Conservation (phyloP, 768 basidiomycete genomes). For the Boletellus ananas region DNA sequence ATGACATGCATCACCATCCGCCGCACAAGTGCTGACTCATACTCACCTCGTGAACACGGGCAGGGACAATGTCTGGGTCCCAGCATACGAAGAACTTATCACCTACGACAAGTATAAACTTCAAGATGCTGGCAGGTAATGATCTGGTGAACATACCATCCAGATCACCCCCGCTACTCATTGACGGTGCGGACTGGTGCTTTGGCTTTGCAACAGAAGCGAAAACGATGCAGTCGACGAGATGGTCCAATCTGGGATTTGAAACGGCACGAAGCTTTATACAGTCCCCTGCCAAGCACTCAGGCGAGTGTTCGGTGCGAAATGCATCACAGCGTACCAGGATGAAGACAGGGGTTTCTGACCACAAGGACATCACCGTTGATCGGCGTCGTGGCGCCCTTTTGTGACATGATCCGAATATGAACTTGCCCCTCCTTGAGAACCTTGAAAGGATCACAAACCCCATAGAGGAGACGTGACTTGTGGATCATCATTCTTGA, state of each 20-base stretch:
- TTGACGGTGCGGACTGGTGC: constrained; percentile 59
- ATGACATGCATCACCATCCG: not conserved
- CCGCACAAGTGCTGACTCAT: no score
- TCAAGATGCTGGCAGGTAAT: not conserved
- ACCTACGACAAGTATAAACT: constrained; percentile 33
- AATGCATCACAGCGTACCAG: constrained; percentile 36
- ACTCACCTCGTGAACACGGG: constrained; percentile 49
- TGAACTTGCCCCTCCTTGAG: constrained; percentile 63
- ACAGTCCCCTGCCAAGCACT: constrained; percentile 46
- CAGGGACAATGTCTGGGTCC: constrained; percentile 61
- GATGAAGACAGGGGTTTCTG: constrained; percentile 67
- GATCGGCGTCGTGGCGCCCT: constrained; percentile 52
- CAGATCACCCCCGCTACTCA: constrained; percentile 68
- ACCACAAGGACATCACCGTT: constrained; percentile 62
- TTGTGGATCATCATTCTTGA: constrained; percentile 59
- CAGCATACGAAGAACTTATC: constrained; percentile 69
- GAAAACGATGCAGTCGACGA: constrained; percentile 68
- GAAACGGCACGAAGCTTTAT: constrained; percentile 60
- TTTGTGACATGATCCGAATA: constrained; percentile 52
- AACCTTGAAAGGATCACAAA: constrained; percentile 63
- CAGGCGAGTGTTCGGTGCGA: not conserved
- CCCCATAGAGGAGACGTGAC: constrained; percentile 60
- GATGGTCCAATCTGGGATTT: constrained; percentile 46
- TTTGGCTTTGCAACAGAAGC: constrained; percentile 54
- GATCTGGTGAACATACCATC: constrained; percentile 38